Evolutionary conservation across 192 early-diverging fungal genomes (phyloP), one percentile per base, ranked within the genome.

Genomic region (Rhizoclosmatium globosum): DNA sequence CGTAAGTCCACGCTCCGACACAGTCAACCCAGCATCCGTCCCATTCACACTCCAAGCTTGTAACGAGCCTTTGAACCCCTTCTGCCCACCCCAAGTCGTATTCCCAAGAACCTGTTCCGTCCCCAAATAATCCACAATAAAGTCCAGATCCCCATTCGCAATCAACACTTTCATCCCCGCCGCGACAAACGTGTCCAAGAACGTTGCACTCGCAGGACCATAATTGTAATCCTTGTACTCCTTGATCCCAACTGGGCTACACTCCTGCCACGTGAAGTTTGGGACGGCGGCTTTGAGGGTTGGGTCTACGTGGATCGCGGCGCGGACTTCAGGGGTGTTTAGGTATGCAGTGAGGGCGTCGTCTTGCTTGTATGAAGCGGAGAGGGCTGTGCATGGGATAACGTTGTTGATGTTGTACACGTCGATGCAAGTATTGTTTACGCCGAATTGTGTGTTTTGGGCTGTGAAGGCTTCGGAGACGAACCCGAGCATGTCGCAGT

Each of bases 41-140:
- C 13, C 13, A 60, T 83, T 42, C 60, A 75, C 60, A 17, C 39
- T 65, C 74, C 74, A 75, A 11, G 9, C 9, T 17, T 13, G 11
- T 13, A 48, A 42, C 19, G 58, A 50, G 11, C 9, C 64, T 71
- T 79, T 78, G 80, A 90, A 61, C 84, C 81, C 81, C 88, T 77
- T 7, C 88, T 82, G 62, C 85, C 88, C 47, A 82, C 79, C 50
- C 83, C 72, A 38, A 74, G 74, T 82, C 89, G 92, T 23, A 68
- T 80, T 19, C 78, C 89, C 88, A 72, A 94, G 83, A 88, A 89
- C 90, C 31, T 76, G 56, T 45, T 81, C 88, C 3, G 62, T 17
- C 1, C 60, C 58, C 13, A 79, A 39, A 46, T 74, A 79, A 47
- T 79, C 57, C 2, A 79, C 48, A 6, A 79, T 4, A 42, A 62